A percentile compares a stretch with the other conserved stretches of the same genome.
These are phyloP conservation scores for Ploettnerulaceae sp. DNA, from an alignment of 2,329 filamentous ascomycete genomes.

Conservation along the genomic window DNA sequence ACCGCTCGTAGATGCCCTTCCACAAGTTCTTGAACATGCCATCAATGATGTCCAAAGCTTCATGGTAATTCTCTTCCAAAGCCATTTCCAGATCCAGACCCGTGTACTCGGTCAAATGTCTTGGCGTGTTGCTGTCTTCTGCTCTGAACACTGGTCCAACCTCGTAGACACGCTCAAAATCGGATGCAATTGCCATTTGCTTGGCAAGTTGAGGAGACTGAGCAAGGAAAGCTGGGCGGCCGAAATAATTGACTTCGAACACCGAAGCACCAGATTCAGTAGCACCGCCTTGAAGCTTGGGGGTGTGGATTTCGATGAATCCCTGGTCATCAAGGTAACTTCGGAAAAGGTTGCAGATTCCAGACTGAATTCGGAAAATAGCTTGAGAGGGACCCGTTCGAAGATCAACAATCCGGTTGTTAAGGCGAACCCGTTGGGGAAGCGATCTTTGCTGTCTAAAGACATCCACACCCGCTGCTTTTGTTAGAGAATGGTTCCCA, in stretches of 20 bases:
- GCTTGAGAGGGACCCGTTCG: slow-evolving; percentile 82
- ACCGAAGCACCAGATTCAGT: slow-evolving; percentile 90
- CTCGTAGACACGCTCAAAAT: slow-evolving; percentile 86
- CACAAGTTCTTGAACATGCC: slow-evolving; percentile 76
- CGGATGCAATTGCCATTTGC: slow-evolving; percentile 86
- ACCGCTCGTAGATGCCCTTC: slow-evolving; percentile 63
- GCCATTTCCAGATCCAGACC: slow-evolving; percentile 91
- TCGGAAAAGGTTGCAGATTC: slow-evolving; percentile 76
- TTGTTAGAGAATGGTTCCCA: slow-evolving; percentile 4
- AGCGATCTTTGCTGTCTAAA: slow-evolving; percentile 25
- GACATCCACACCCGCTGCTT: slow-evolving; percentile 26
- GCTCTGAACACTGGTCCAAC: slow-evolving; percentile 87
- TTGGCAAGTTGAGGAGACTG: slow-evolving; percentile 91
- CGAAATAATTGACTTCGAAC: slow-evolving; percentile 90
- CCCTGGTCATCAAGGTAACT: slow-evolving; percentile 65
- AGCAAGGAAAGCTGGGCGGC: slow-evolving; percentile 77
- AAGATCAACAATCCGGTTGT: slow-evolving; percentile 77
- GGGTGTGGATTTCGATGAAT: slow-evolving; percentile 92
- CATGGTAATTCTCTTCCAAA: slow-evolving; percentile 83
- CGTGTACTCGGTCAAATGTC: slow-evolving; percentile 91
- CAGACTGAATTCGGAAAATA: slow-evolving; percentile 82
- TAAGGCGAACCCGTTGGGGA: slow-evolving; percentile 54
- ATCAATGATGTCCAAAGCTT: slow-evolving; percentile 76
- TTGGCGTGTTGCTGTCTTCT: slow-evolving; percentile 92
- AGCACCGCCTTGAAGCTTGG: slow-evolving; percentile 83